A percentile compares a stretch with the other conserved stretches of the same genome.
Evolutionary conservation across 2,329 filamentous ascomycete genomes (phyloP).

Genomic region (Trichophaea hybrida): DNA sequence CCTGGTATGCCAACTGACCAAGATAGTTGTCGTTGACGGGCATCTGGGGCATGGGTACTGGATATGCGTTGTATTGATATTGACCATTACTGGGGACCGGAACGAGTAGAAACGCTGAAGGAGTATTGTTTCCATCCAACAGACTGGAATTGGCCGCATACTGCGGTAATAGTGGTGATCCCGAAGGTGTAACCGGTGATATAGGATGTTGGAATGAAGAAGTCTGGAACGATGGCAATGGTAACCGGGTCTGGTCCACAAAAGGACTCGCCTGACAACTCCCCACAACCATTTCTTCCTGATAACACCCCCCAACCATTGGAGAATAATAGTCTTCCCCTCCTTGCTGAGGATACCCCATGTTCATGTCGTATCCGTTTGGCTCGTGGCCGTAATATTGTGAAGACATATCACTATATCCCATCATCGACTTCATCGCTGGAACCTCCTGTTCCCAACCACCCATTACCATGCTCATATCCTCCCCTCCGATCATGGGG

Average conservation of each 20-base stretch:
- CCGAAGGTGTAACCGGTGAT: slow-evolving; percentile 14
- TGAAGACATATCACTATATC: not conserved
- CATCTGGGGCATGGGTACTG: not conserved
- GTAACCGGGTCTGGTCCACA: slow-evolving; percentile 9
- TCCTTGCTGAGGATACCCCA: not conserved
- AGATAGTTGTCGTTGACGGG: not conserved
- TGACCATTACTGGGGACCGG: slow-evolving; percentile 5
- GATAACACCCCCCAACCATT: not conserved
- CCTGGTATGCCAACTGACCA: slow-evolving; percentile 2
- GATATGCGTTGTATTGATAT: slow-evolving; percentile 1
- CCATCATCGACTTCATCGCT: too few species aligned
- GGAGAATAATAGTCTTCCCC: not conserved
- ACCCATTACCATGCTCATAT: slow-evolving; percentile 15
- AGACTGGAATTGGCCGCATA: slow-evolving; percentile 3
- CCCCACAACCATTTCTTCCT: not conserved
- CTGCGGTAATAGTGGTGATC: slow-evolving; percentile 9
- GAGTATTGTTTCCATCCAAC: slow-evolving; percentile 2
- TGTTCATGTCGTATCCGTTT: not conserved
- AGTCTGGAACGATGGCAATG: slow-evolving; percentile 10
- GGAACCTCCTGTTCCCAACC: slow-evolving; percentile 7
- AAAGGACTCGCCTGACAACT: slow-evolving; percentile 18
- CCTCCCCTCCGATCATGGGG: slow-evolving; percentile 12
- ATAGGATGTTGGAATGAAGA: slow-evolving; percentile 2
- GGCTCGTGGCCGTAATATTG: not conserved
- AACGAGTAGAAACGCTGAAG: slow-evolving; percentile 14